These are phyloP conservation scores for Microsporum audouinii DNA, from an alignment of 2,329 filamentous ascomycete genomes.

Conservation along the genomic window DNA sequence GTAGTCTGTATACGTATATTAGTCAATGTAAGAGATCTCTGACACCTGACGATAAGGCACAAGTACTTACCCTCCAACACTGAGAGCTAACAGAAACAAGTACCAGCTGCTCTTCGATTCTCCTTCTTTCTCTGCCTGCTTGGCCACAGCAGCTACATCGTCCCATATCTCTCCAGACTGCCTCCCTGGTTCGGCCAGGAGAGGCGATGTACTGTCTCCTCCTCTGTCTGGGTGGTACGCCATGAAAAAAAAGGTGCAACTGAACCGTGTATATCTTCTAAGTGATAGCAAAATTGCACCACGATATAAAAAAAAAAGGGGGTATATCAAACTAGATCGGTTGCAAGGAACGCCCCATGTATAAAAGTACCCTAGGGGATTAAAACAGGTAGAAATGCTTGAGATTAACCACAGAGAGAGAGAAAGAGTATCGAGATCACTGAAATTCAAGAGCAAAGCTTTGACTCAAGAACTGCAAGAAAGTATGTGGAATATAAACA, in stretches of 20 bases:
- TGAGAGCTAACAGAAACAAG: conserved; percentile 71
- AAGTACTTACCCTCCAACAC: conserved; percentile 56
- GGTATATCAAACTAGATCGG: background rate
- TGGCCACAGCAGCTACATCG: conserved; percentile 15
- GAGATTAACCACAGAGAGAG: too few species aligned
- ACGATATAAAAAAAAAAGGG: background rate
- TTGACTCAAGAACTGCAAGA: background rate
- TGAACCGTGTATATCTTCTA: background rate
- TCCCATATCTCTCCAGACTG: conserved; percentile 16
- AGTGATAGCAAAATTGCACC: background rate
- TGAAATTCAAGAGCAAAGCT: background rate
- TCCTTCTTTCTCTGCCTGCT: conserved; percentile 43
- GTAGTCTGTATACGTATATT: conserved; percentile 44
- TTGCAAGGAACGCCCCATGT: background rate
- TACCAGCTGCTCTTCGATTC: conserved; percentile 68
- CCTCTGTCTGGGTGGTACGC: conserved; percentile 6
- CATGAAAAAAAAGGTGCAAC: background rate
- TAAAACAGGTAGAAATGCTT: background rate
- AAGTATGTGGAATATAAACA: too few species aligned
- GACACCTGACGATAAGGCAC: background rate
- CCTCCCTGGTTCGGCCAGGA: conserved; percentile 10
- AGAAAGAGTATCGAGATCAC: too few species aligned
- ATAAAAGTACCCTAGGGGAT: background rate
- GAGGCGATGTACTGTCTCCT: conserved; percentile 11
- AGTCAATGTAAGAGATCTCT: background rate